These are phyloP conservation scores for Phytophthora macrochlamydospora DNA, from an alignment of 352 stramenopile genomes.

Conservation along the genomic window DNA sequence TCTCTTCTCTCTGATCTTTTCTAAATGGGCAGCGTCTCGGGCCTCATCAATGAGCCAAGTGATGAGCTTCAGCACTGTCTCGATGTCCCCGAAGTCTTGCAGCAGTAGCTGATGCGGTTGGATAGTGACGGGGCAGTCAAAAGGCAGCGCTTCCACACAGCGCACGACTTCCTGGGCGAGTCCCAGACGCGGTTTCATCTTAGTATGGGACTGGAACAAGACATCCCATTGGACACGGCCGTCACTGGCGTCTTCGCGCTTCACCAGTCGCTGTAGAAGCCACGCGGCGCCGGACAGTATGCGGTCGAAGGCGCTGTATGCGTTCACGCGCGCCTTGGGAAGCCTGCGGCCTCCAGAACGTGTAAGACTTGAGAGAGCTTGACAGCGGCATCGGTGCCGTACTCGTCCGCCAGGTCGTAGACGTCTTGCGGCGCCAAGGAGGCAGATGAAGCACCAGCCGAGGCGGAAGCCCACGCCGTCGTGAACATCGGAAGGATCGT, in stretches of 20 bases:
- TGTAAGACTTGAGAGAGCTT: slow-evolving; percentile 40
- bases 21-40: slow-evolving; percentile 37
- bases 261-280: slow-evolving; percentile 65
- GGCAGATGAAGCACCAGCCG: too few species aligned
- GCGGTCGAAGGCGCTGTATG: slow-evolving; percentile 68
- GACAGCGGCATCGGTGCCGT: slow-evolving; percentile 35
- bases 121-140: slow-evolving; percentile 37
- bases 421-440: slow-evolving; percentile 5
- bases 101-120: slow-evolving; percentile 79
- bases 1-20: slow-evolving; percentile 35
- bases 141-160: slow-evolving; percentile 47
- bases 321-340: slow-evolving; percentile 47
- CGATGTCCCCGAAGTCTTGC: slow-evolving; percentile 80
- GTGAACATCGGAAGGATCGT: too few species aligned
- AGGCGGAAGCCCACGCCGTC: too few species aligned
- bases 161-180: slow-evolving; percentile 64
- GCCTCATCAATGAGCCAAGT: slow-evolving; percentile 58
- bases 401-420: slow-evolving; percentile 44
- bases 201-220: slow-evolving; percentile 64
- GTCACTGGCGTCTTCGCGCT: slow-evolving; percentile 41
- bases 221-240: slow-evolving; percentile 72
- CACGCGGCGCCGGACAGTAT: slow-evolving; percentile 61
- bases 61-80: slow-evolving; percentile 54
- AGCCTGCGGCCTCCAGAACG: slow-evolving; percentile 42
- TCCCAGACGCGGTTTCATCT: slow-evolving; percentile 72